These are phyloP conservation scores for Apiospora malaysiana DNA, from an alignment of 2,329 filamentous ascomycete genomes.

Conservation along the genomic window DNA sequence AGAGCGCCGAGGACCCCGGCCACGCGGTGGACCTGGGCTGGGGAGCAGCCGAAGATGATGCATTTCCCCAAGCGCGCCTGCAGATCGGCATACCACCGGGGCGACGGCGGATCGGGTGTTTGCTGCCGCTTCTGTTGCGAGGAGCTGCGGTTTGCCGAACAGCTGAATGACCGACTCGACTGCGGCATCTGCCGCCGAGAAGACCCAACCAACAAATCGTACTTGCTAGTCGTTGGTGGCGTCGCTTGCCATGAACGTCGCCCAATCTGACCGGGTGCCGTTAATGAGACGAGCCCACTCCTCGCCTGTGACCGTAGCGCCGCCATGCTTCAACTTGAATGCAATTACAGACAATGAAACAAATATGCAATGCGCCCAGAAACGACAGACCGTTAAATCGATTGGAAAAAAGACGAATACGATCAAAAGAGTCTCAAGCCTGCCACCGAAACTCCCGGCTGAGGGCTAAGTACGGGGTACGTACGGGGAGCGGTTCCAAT, in stretches of 20 bases:
- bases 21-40: conserved; percentile 62
- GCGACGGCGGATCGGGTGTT: conserved; percentile 42
- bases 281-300: neutral
- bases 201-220: neutral
- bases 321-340: neutral
- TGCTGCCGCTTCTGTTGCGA: neutral
- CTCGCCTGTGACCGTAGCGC: neutral
- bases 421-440: neutral
- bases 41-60: conserved; percentile 73
- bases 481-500: neutral
- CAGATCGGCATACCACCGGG: conserved; percentile 71
- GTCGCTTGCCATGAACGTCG: neutral
- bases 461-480: neutral
- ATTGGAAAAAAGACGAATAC: neutral
- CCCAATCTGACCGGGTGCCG: neutral
- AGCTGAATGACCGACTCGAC: neutral
- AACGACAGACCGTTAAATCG: neutral
- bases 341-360: neutral
- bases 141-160: neutral
- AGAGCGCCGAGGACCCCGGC: conserved; percentile 65
- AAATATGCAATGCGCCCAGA: neutral
- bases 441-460: neutral
- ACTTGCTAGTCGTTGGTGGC: neutral
- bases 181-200: neutral
- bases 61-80: conserved; percentile 74